Evolutionary conservation across 345 rosid species (phyloP), one percentile per base, ranked within the genome.

Genomic region (Citrus hindsii): DNA sequence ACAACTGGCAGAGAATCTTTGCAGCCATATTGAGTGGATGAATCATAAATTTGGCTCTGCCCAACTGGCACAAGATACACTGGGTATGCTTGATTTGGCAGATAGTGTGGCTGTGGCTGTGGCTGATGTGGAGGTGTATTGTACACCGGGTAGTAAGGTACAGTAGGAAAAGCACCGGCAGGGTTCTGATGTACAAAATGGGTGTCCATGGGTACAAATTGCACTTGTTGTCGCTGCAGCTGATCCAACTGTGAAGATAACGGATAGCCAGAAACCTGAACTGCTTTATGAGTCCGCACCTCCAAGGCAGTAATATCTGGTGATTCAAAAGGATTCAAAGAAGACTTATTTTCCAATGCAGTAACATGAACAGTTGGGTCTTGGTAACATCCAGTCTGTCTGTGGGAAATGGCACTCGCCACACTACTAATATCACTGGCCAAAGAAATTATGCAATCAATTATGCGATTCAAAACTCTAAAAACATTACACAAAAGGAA

Each of bases 51-150:
- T 53, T 79, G 87, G 67, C 76, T 46, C 74, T 86, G 89, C 28
- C 77, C 83, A 71, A 79, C 81, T 5, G 95, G 91, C 38, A 86
- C 48, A 66, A 81, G 55, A 56, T 90, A 92, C 55, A 85, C 14
- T 19, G 89, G 90, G 64, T 80, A 86, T 4, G 90, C 80, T 21
- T 87, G 92, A 77, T 83, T 87, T 8, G 87, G 75, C 65, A 82
- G 90, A 74, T 87, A 89, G 75, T 86, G 86, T 59, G 81, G 16
- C 3, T 82, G 86, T 55, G 77, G 80, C 3, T 82, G 86, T 55
- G 77, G 80, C 74, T 80, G 85, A 71, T 82, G 90, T 1, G 73
- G 78, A 48, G 73, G 62, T 4, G 79, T 75, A 69, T 87, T 83
- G 82, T 82, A 86, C 58, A 83, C 73, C 0, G 85, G 82, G 73